Conservation (phyloP, 1,284 basidiomycete genomes). For the Cryptococcus sp. region DNA sequence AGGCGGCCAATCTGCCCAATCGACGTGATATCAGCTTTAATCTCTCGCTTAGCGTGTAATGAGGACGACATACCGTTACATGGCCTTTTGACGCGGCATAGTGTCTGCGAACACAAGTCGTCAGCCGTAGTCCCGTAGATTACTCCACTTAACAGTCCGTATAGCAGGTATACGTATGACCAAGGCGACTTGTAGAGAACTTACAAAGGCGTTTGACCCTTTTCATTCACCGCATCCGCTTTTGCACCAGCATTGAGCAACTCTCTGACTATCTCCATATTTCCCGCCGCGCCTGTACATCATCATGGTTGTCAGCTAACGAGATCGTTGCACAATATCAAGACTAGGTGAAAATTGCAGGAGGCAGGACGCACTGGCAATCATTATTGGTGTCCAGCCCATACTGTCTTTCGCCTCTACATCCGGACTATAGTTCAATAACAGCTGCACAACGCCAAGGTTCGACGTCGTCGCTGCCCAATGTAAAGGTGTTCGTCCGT, state of each 20-base stretch:
- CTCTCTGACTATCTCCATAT: conserved; percentile 73
- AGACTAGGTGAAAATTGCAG: not conserved
- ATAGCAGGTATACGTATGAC: not conserved
- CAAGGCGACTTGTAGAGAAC: conserved; percentile 37
- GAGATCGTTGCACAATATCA: not conserved
- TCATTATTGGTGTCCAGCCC: conserved; percentile 85
- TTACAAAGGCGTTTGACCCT: conserved; percentile 83
- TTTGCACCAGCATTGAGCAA: conserved; percentile 82
- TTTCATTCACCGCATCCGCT: conserved; percentile 76
- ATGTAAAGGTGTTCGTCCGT: conserved; percentile 83
- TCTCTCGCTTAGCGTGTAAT: not conserved
- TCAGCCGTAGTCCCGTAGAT: not conserved
- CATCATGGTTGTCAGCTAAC: not conserved
- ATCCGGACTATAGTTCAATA: conserved; percentile 69
- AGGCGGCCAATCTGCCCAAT: conserved; percentile 74
- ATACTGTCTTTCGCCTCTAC: conserved; percentile 70
- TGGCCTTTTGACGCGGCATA: conserved; percentile 93
- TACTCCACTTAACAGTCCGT: not conserved
- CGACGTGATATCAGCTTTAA: conserved; percentile 31
- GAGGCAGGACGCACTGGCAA: conserved; percentile 64
- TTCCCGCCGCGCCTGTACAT: conserved; percentile 56
- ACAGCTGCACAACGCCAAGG: conserved; percentile 67
- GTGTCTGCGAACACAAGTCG: conserved; percentile 58
- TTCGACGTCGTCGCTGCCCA: conserved; percentile 78
- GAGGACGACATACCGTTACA: conserved; percentile 64